Conservation (phyloP, 352 stramenopile species). For the Saprolegnia diclina region DNA sequence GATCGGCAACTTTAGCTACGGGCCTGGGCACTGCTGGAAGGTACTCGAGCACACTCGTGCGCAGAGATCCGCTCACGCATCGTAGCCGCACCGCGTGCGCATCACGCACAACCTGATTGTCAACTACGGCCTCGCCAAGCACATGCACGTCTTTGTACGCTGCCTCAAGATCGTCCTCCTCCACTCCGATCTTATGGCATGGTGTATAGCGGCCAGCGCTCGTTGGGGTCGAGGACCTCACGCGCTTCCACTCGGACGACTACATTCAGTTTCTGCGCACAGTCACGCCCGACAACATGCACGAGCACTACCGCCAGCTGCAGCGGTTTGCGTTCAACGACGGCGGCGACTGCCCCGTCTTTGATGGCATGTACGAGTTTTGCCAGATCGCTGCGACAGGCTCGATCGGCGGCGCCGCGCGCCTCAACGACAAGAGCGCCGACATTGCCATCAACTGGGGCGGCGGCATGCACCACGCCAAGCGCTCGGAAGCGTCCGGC, state of each 20-base stretch:
- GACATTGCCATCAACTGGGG: conserved; percentile 99
- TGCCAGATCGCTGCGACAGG: conserved; percentile 97
- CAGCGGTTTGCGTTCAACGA: conserved; percentile 98
- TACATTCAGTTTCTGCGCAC: conserved; percentile 99
- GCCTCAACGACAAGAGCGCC: conserved; percentile 92
- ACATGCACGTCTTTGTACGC: conserved; percentile 97
- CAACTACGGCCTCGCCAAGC: conserved; percentile 98
- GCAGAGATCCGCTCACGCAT: no score
- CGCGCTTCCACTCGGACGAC: conserved; percentile 98
- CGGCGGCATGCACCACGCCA: conserved; percentile 98
- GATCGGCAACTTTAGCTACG: not conserved
- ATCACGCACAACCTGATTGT: conserved; percentile 99
- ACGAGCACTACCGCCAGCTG: conserved; percentile 90
- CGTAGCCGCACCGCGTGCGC: conserved; percentile 96
- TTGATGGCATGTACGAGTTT: conserved; percentile 99
- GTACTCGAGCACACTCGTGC: not conserved
- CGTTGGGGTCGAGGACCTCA: conserved; percentile 95
- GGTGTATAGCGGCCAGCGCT: conserved; percentile 86
- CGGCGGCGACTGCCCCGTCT: conserved; percentile 99
- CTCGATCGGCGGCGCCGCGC: conserved; percentile 94
- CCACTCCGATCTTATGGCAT: not conserved
- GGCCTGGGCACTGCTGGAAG: not conserved
- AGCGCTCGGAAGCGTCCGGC: conserved; percentile 96
- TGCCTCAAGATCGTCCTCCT: conserved; percentile 30
- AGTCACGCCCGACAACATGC: conserved; percentile 98